A percentile compares a stretch with the other conserved stretches of the same genome.
Conservation (phyloP, 2,329 filamentous ascomycete genomes). For the Neoscytalidium dimidiatum region DNA sequence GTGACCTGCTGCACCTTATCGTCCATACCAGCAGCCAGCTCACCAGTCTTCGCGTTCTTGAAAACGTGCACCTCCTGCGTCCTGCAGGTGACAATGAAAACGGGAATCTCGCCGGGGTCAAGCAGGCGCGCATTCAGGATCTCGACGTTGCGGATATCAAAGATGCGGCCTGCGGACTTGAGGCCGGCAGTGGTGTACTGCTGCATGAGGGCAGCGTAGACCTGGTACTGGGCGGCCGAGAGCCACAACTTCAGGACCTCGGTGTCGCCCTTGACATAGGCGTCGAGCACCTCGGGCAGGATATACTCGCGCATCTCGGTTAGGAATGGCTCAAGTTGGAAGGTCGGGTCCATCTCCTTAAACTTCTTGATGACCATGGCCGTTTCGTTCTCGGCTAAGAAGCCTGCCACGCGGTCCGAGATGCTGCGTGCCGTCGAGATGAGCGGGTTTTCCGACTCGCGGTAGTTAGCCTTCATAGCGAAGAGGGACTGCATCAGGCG, state of each 20-base stretch:
- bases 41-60: constrained; percentile 82
- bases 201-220: constrained; percentile 94
- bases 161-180: constrained; percentile 90
- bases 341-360: constrained; percentile 89
- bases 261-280: constrained; percentile 94
- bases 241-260: constrained; percentile 93
- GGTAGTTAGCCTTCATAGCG: constrained; percentile 81
- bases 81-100: constrained; percentile 95
- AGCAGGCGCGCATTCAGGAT: constrained; percentile 78
- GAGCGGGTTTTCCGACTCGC: constrained; percentile 95
- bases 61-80: constrained; percentile 99
- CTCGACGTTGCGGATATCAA: constrained; percentile 94
- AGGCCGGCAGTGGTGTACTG: constrained; percentile 93
- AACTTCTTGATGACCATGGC: constrained; percentile 98
- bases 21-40: constrained; percentile 96
- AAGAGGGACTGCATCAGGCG: constrained; percentile 88
- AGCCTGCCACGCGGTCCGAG: constrained; percentile 87
- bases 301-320: constrained; percentile 98
- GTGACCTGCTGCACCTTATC: constrained; percentile 98
- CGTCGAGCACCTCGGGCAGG: constrained; percentile 92
- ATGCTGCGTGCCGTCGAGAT: constrained; percentile 92
- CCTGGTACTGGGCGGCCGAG: constrained; percentile 91
- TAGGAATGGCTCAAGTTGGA: constrained; percentile 93
- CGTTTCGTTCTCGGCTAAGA: constrained; percentile 98
- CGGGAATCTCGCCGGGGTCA: constrained; percentile 84